Evolutionary conservation across 2,329 filamentous ascomycete genomes (phyloP), one percentile per base, ranked within the genome.

Genomic region (Penicillium hordei): DNA sequence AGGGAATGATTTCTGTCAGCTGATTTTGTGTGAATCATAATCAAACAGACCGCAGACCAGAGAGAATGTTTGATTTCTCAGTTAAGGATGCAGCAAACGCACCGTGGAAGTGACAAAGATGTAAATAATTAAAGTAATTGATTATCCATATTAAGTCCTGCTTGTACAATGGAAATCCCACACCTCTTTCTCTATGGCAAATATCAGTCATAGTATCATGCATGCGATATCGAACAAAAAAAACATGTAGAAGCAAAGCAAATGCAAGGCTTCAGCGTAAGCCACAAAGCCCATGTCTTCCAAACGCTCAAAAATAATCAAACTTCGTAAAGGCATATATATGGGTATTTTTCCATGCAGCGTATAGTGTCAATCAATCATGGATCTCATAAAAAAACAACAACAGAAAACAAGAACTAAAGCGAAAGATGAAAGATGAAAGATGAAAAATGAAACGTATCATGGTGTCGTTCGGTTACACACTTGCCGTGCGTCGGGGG

Each of bases 401-500:
- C 27, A 13, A 33, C 31, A 6, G 4, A 13, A 33, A 33, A 3
- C 12, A 13, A 33, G 6, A 33, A 2, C 5, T 1, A 31, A 31
- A 5, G 5, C 5, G 4, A 19, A 39, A 29, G 38, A 29, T 58
- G 13, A 34, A n/a, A n/a, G n/a, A n/a, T n/a, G n/a, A n/a, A n/a
- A n/a, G n/a, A n/a, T n/a, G n/a, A n/a, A 48, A 48, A 33, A 55
- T 7, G n/a, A 60, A 17, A 48, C n/a, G 12, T 29, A 59, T 48
- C 39, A 57, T 57, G 46, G 59, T 58, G 23, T 39, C 34, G 38
- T 60, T 60, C 52, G 49, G n/a, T 69, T 64, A 78, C 33, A 78
- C 75, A 62, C 77, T 80, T 45, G 76, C 76, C 1, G 78, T 79
- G 59, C 78, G 70, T 56, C 77, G 70, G 52, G 72, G 75, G 40